These are phyloP conservation scores for Chrysosporium queenslandicum DNA, from an alignment of 2,329 filamentous ascomycete species.

Conservation along the genomic window DNA sequence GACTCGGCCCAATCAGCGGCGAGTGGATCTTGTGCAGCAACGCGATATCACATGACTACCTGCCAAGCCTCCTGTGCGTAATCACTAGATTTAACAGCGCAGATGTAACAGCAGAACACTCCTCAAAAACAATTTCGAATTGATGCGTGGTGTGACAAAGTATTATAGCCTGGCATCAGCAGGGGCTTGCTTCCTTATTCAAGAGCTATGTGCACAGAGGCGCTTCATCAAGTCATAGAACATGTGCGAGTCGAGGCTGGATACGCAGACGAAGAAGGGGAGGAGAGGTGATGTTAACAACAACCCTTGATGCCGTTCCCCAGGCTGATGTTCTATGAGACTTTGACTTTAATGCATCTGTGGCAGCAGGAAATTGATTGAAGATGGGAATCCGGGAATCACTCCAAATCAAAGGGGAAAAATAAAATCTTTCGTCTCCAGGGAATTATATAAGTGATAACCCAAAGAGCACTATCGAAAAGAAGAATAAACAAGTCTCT, in stretches of 20 bases:
- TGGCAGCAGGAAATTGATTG: not conserved
- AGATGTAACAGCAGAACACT: no score
- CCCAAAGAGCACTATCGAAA: conserved; percentile 3
- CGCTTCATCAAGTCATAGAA: no score
- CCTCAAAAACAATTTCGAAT: no score
- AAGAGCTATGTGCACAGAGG: no score
- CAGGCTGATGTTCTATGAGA: no score
- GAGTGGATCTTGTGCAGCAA: not conserved
- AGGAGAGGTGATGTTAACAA: no score
- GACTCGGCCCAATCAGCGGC: conserved; percentile 6
- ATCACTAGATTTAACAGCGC: not conserved
- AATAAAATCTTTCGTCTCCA: not conserved
- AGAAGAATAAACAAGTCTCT: not conserved
- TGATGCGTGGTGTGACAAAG: no score
- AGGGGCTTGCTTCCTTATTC: no score
- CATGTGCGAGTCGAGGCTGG: no score
- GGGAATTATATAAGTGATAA: not conserved
- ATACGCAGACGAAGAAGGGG: no score
- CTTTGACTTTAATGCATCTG: not conserved
- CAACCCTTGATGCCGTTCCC: no score
- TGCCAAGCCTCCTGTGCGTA: not conserved
- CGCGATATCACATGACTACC: conserved; percentile 6
- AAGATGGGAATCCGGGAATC: not conserved
- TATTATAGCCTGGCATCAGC: no score
- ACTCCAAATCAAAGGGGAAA: not conserved